phyloP scores from a whole-genome alignment of 805 yeast genomes.

The Ogataea neopini region DNA sequence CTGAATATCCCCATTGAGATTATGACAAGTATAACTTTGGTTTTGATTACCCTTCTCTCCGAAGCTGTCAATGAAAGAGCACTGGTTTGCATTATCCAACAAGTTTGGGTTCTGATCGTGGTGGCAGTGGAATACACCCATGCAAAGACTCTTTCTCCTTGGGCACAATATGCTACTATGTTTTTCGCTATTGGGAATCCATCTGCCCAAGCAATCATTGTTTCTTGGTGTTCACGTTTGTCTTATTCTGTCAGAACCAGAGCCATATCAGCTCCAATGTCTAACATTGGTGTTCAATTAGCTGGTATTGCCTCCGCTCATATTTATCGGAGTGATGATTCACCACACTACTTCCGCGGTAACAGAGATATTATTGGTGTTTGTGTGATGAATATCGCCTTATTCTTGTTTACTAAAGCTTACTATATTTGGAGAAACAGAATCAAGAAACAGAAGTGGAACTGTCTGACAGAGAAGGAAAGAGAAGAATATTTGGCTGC shows the following conservation, averaged over 20 bases:
- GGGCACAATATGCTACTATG: conserved; percentile 30
- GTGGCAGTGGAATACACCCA: conserved; percentile 25
- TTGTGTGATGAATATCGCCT: conserved; percentile 32
- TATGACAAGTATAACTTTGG: conserved; percentile 38
- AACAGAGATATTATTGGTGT: conserved; percentile 44
- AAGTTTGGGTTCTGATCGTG: conserved; percentile 30
- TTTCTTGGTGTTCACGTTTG: conserved; percentile 62
- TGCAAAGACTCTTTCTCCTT: too few relatives aligned
- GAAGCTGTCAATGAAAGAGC: conserved; percentile 36
- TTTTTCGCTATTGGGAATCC: conserved; percentile 43
- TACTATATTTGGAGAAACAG: conserved; percentile 46
- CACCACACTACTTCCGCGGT: conserved; percentile 62
- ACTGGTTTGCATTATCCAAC: conserved; percentile 24
- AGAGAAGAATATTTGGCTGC: conserved; percentile 44
- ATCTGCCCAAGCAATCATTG: conserved; percentile 54
- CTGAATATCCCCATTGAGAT: conserved; percentile 52
- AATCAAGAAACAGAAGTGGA: conserved; percentile 51
- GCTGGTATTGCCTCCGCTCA: conserved; percentile 56
- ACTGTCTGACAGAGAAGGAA: conserved; percentile 48
- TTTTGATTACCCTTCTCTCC: conserved; percentile 39
- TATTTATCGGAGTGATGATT: conserved; percentile 57
- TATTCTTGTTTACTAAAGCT: conserved; percentile 32
- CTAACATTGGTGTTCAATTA: conserved; percentile 63
- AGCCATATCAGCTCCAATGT: conserved; percentile 64
- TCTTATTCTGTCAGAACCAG: conserved; percentile 63